Evolutionary conservation across 148 eudicot species (phyloP).

Genomic region (Chenopodium formosanum): DNA sequence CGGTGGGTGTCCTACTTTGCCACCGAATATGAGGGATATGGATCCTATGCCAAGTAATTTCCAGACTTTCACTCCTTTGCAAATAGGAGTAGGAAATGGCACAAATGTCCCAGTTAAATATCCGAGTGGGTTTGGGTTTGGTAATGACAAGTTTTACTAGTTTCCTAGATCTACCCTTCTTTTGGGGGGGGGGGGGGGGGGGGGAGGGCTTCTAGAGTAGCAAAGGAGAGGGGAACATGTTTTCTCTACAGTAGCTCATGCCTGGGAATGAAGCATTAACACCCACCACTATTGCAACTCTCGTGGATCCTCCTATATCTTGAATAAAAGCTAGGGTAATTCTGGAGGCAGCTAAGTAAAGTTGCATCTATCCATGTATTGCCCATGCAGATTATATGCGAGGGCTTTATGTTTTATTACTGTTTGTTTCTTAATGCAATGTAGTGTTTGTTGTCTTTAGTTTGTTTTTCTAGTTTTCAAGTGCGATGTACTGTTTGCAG

Average conservation of each 20-base stretch:
- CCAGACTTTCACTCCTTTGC: neutral
- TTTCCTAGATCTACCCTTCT: neutral
- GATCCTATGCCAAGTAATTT: neutral
- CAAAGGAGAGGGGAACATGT: neutral
- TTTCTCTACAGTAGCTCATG: neutral
- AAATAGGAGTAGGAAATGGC: neutral
- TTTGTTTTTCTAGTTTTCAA: neutral
- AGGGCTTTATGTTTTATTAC: neutral
- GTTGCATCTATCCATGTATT: neutral
- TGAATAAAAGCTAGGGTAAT: neutral
- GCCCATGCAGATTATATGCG: neutral
- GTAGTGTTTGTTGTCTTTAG: neutral
- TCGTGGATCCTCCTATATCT: neutral
- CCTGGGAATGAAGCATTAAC: neutral
- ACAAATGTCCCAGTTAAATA: neutral
- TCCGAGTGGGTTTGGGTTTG: neutral
- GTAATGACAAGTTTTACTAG: neutral
- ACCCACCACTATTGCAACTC: neutral
- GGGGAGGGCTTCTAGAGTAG: neutral
- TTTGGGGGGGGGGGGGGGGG: neutral
- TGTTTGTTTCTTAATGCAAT: neutral
- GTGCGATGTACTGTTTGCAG: no score
- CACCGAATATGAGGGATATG: neutral
- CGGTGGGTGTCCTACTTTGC: neutral
- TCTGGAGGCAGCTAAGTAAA: neutral